Evolutionary conservation across 352 stramenopile species (phyloP).

Genomic region (Phytopythium cucurbitacearum): DNA sequence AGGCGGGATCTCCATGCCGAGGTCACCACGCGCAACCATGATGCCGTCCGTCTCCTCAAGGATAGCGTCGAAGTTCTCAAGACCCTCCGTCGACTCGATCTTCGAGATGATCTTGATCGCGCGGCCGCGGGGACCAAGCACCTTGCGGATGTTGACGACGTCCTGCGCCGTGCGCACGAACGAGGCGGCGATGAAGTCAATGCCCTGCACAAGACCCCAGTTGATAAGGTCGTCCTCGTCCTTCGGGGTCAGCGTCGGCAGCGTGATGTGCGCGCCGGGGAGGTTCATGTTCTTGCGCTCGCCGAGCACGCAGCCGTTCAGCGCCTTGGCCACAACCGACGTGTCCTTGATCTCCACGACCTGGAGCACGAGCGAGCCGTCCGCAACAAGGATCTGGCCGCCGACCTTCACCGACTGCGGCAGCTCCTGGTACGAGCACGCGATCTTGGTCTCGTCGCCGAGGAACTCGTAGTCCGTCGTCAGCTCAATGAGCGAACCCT

Average conservation of each 20-base stretch:
- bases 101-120: slow-evolving; percentile 97
- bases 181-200: slow-evolving; percentile 98
- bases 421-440: slow-evolving; percentile 94
- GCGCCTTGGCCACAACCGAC: slow-evolving; percentile 62
- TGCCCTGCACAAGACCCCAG: slow-evolving; percentile 94
- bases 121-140: slow-evolving; percentile 76
- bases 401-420: slow-evolving; percentile 89
- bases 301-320: slow-evolving; percentile 88
- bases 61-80: slow-evolving; percentile 97
- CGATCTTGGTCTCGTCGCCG: slow-evolving; percentile 76
- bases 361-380: slow-evolving; percentile 93
- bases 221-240: slow-evolving; percentile 91
- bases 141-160: slow-evolving; percentile 85
- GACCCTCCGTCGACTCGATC: slow-evolving; percentile 98
- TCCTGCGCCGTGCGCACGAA: slow-evolving; percentile 98
- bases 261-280: slow-evolving; percentile 81
- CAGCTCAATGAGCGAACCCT: slow-evolving; percentile 57
- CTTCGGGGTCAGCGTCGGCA: slow-evolving; percentile 94
- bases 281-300: slow-evolving; percentile 98
- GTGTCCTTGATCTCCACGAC: slow-evolving; percentile 81
- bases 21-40: slow-evolving; percentile 98
- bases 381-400: slow-evolving; percentile 94
- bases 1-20: slow-evolving; percentile 97
- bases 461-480: slow-evolving; percentile 87
- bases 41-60: slow-evolving; percentile 97